Percentiles rank a stretch among this genome's conserved stretches.
These are phyloP conservation scores for Nyctanthes arbortristis DNA, from an alignment of 257 asterid species.

Conservation along the genomic window DNA sequence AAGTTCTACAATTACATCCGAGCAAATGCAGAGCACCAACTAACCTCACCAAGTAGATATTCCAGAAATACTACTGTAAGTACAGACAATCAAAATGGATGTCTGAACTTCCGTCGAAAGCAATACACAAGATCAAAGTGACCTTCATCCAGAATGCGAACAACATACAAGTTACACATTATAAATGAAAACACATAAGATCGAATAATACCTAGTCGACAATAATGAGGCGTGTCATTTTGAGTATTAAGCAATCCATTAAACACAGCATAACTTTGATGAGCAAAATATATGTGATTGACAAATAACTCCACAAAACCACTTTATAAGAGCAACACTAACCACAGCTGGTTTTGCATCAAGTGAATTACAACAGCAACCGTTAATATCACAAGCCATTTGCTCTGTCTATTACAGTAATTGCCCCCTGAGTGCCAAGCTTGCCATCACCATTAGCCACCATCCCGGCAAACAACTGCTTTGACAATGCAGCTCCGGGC, in stretches of 20 bases:
- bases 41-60: background rate
- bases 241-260: background rate
- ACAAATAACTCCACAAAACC: background rate
- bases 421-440: conserved; percentile 70
- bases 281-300: background rate
- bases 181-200: background rate
- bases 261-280: background rate
- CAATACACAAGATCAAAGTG: too few relatives aligned
- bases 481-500: conserved; percentile 82
- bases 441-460: conserved; percentile 86
- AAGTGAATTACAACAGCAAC: background rate
- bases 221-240: background rate
- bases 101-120: too few relatives aligned
- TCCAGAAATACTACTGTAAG: too few relatives aligned
- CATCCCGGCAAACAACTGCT: conserved; percentile 80
- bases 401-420: conserved; percentile 72
- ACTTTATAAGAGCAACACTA: background rate
- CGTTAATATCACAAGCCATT: conserved; percentile 39
- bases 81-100: too few relatives aligned
- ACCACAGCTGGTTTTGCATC: background rate
- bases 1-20: too few relatives aligned
- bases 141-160: too few relatives aligned
- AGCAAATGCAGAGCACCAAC: too few relatives aligned
- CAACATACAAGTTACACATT: too few relatives aligned
- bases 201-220: background rate